Conservation (phyloP, 306 rosid species). For the Glycine latifolia region DNA sequence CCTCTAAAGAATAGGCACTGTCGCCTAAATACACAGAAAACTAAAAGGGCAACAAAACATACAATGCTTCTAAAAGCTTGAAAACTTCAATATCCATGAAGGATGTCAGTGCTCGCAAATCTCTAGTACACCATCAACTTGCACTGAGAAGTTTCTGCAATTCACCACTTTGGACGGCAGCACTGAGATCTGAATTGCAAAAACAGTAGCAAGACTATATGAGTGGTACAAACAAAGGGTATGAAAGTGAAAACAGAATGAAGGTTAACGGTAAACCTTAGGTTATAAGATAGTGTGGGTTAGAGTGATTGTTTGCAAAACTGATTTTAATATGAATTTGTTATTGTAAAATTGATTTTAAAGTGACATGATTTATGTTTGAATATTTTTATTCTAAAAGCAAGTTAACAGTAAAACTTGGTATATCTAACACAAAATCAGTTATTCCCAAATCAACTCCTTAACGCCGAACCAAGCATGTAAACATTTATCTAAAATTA, state of each 20-base stretch:
- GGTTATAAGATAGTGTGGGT: not conserved
- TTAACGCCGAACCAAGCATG: too few relatives aligned
- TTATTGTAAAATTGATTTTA: too few relatives aligned
- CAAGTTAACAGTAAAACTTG: too few relatives aligned
- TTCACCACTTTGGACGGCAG: conserved; percentile 74
- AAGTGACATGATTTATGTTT: too few relatives aligned
- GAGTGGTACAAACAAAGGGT: not conserved
- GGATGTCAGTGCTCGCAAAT: conserved; percentile 22
- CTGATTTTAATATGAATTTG: too few relatives aligned
- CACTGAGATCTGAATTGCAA: conserved; percentile 67
- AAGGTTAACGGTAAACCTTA: not conserved
- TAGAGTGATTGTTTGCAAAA: too few relatives aligned
- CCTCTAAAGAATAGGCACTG: not conserved
- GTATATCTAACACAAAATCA: too few relatives aligned
- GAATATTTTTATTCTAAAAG: too few relatives aligned
- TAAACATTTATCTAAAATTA: too few relatives aligned
- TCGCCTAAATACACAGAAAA: conserved; percentile 25
- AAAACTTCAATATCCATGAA: conserved; percentile 16
- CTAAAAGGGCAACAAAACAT: conserved; percentile 39
- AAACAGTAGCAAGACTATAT: not conserved
- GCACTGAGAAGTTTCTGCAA: conserved; percentile 77
- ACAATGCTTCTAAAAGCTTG: conserved; percentile 10
- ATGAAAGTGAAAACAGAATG: not conserved
- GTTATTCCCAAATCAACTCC: too few relatives aligned
- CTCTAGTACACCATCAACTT: conserved; percentile 54